Evolutionary conservation across 2,329 filamentous ascomycete species (phyloP).

Genomic region (Cytospora piceicola): DNA sequence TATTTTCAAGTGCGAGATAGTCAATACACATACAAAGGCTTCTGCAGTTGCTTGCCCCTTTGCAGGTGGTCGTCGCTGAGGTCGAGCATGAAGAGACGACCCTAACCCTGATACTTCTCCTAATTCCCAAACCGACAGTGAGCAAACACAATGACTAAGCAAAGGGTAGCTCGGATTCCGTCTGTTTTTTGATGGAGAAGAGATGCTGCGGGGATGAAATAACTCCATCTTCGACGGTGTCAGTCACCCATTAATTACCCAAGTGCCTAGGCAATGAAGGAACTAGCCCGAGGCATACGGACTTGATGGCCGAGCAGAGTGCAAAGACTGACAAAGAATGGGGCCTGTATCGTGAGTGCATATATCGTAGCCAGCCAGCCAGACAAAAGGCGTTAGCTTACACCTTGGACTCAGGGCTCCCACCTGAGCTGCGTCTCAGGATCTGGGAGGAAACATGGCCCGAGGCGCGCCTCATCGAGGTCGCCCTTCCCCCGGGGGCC

Average conservation of each 20-base stretch:
- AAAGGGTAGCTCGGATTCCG: background rate
- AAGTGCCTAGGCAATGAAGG: background rate
- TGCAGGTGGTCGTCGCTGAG: too few species aligned
- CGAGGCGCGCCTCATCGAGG: conserved; percentile 26
- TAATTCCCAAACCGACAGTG: background rate
- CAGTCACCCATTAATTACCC: background rate
- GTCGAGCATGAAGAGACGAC: background rate
- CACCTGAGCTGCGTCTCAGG: conserved; percentile 27
- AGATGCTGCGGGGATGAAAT: background rate
- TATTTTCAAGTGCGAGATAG: too few species aligned
- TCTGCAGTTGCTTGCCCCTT: too few species aligned
- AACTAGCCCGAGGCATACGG: background rate
- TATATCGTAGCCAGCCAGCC: background rate
- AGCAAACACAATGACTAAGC: background rate
- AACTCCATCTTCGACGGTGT: background rate
- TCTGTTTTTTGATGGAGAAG: background rate
- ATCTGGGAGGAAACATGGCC: conserved; percentile 31
- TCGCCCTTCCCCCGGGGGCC: conserved; percentile 20
- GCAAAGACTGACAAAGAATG: background rate
- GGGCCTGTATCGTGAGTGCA: conserved; percentile 21
- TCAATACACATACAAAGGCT: too few species aligned
- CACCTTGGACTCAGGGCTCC: conserved; percentile 21
- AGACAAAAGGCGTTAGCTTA: background rate
- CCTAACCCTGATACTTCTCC: background rate
- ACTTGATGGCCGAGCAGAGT: conserved; percentile 15